Evolutionary conservation across 2,329 filamentous ascomycete species (phyloP), one percentile per base, ranked within the genome.

Genomic region (Eurotiales sp.): DNA sequence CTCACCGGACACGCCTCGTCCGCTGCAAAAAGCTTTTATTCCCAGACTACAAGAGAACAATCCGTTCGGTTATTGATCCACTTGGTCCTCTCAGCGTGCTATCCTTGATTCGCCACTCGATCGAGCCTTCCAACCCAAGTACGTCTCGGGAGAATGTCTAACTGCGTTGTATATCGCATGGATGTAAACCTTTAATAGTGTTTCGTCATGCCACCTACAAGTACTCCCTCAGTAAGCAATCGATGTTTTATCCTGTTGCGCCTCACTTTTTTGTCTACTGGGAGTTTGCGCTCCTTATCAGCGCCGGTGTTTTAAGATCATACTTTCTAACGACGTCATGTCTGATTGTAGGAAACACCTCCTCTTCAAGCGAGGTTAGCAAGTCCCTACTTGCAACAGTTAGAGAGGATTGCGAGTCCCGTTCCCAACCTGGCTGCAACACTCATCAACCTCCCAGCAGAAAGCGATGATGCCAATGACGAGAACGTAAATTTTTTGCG

Each of bases 401-500:
- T 76, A 53, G 71, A 69, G 58, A 65, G 70, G 50, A 67, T 78
- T 53, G 69, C 76, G 58, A 76, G 72, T 58, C 73, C 78, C 43
- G 72, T 77, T 36, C 70, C 76, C 50, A 75, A 78, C 58, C 70
- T 79, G 52, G 75, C 78, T 46, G 74, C 78, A 45, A 78, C 77
- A 36, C 68, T 79, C 39, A 73, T 72, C 55, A 75, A 70, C 17
- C 67, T 69, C 52, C 67, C 50, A 25, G 23, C 68, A 37, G 72
- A 72, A 58, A 60, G 59, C 52, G 70, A 77, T 58, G 71, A 72
- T 55, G 71, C 67, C 50, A 65, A 73, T 46, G 65, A 75, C 61
- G 77, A 75, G 55, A 80, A 79, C 64, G 65, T 77, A 57, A 74
- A 65, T 61, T 79, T 79, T 56, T 68, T 81, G 49, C 74, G 78